Base-by-base conservation (phyloP, 441 rosid species). In the Populus hybrid region DNA sequence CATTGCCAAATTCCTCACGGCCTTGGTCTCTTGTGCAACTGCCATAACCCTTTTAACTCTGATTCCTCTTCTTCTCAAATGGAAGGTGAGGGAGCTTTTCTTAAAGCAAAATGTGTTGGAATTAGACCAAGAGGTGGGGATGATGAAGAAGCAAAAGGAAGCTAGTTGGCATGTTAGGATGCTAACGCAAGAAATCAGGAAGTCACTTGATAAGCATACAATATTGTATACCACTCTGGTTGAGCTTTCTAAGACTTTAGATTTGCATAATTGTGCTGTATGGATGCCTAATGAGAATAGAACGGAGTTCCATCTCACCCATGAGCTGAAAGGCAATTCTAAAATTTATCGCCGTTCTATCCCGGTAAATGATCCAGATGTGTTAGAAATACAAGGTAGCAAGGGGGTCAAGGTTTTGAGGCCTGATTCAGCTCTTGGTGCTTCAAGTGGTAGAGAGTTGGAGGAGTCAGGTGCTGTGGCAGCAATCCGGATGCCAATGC, bases 401-500 rank as follows among this genome's bases (percentile, higher is more conserved):
- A 87, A 90, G 79, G 92, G 81, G 7, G 98, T 94, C 69, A 88
- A 77, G 78, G 79, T 88, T 50, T 69, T 96, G 72, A 86, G 82
- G 40, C 86, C 91, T 3, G 90, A 89, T 63, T 94, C 97, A 3
- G 86, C n/a, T 0, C 93, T 96, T 66, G 92, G 92, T 71, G 82
- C 83, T 72, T 92, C 90, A 75, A 94, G 97, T 46, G 80, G 91
- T 59, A 91, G 90, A 23, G 88, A 83, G 67, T 76, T 72, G 23
- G 84, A 80, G 64, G 94, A 86, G 74, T 82, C 86, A 21, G 98
- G 98, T 32, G 87, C 94, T 0, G 94, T 93, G 79, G 99, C 97
- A 67, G 98, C 97, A 11, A 96, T 96, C 64, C 82, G 99, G 81
- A 91, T 96, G 99, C 99, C 99, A 42, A 93, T 96, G 96, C 96